A percentile compares a stretch with the other conserved stretches of the same genome.
Conservation (phyloP, 768 basidiomycete species). For the Lepiota venenata region DNA sequence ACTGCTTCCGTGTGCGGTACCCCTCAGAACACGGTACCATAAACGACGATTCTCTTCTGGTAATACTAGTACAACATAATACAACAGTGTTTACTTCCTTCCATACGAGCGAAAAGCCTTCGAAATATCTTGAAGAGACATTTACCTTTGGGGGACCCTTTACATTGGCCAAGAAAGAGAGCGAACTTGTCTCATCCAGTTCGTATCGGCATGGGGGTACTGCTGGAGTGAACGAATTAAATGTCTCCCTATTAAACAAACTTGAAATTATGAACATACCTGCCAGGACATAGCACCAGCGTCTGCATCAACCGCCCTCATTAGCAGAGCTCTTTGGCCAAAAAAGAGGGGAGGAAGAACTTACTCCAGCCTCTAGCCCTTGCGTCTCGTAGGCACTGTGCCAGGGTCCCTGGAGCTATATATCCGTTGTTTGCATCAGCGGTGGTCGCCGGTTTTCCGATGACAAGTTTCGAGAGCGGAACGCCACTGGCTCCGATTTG, state of each 20-base stretch:
- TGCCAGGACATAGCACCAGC: conserved; percentile 38
- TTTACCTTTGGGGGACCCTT: neutral
- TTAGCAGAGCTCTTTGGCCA: neutral
- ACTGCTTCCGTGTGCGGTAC: no score
- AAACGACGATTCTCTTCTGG: no score
- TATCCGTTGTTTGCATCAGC: conserved; percentile 59
- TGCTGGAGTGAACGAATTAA: conserved; percentile 18
- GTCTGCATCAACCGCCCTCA: conserved; percentile 18
- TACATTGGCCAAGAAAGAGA: conserved; percentile 30
- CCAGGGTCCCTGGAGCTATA: conserved; percentile 53
- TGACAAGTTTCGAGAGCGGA: conserved; percentile 60
- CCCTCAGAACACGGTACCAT: no score
- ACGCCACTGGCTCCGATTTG: conserved; percentile 60
- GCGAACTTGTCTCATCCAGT: conserved; percentile 39
- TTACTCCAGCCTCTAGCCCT: conserved; percentile 62
- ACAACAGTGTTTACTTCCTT: no score
- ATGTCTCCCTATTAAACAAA: no score
- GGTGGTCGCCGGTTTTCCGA: conserved; percentile 64
- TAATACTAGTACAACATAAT: no score
- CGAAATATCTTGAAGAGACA: neutral
- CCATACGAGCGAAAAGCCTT: neutral
- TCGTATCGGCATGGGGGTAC: conserved; percentile 37
- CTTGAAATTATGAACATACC: conserved; percentile 16
- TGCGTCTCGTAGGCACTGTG: conserved; percentile 58
- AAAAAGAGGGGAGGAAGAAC: conserved; percentile 19